Conservation (phyloP, 768 basidiomycete species). For the Suillus paluster region DNA sequence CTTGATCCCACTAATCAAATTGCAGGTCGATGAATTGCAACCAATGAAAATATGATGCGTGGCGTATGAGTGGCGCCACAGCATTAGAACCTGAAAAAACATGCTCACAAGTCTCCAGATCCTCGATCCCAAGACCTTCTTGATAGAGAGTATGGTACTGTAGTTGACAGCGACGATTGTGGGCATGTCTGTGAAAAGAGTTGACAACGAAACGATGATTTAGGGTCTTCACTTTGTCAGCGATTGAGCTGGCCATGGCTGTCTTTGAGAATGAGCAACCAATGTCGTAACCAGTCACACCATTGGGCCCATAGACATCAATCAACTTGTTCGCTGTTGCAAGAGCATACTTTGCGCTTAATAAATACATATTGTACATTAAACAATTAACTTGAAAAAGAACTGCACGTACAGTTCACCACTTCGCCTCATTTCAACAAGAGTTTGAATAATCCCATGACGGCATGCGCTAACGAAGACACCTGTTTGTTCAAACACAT, state of each 20-base stretch:
- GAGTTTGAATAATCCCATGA: constrained; percentile 36
- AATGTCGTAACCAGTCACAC: constrained; percentile 32
- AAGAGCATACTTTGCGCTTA: constrained; percentile 5
- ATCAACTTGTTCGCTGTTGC: constrained; percentile 27
- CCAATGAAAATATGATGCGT: constrained; percentile 22
- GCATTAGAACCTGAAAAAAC: constrained; percentile 19
- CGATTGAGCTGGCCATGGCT: constrained; percentile 19
- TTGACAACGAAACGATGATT: constrained; percentile 19
- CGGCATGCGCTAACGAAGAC: constrained; percentile 40
- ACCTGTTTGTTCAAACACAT: constrained; percentile 42
- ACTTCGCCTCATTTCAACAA: constrained; percentile 39
- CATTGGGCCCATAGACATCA: constrained; percentile 17
- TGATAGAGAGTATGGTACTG: constrained; percentile 18
- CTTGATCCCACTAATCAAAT: constrained; percentile 11
- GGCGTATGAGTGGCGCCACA: constrained; percentile 12
- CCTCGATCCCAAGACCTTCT: constrained; percentile 19
- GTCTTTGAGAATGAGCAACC: constrained; percentile 30
- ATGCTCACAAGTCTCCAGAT: constrained; percentile 22
- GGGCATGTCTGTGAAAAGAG: constrained; percentile 26
- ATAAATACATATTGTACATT: not conserved
- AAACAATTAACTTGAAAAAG: not conserved
- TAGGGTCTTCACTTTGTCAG: constrained; percentile 5
- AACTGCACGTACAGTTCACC: constrained; percentile 41
- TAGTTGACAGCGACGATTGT: constrained; percentile 24
- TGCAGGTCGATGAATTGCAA: constrained; percentile 14